phyloP scores from a whole-genome alignment of 306 rosid genomes.

The Quercus wislizeni region DNA sequence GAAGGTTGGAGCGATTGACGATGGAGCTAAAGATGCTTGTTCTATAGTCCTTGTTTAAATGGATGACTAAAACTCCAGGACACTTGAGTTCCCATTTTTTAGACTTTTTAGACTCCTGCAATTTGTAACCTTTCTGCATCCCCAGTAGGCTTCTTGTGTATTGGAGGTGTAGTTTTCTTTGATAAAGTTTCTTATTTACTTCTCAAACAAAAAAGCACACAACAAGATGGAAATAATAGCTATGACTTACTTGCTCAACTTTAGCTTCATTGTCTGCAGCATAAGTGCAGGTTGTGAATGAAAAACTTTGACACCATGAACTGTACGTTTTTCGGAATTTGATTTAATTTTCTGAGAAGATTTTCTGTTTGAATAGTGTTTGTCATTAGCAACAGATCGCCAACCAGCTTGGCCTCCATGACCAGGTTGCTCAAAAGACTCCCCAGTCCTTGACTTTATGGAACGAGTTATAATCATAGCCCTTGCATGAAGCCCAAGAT shows the following conservation, averaged over 20 bases:
- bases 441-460: constrained; percentile 47
- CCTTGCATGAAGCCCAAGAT: constrained; percentile 83
- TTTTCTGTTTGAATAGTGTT: constrained; percentile 84
- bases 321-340: constrained; percentile 81
- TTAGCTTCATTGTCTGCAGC: constrained; percentile 88
- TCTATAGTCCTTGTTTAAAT: too few species aligned
- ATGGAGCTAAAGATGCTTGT: too few species aligned
- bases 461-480: constrained; percentile 75
- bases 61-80: too few species aligned
- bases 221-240: neutral
- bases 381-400: constrained; percentile 82
- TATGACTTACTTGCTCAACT: constrained; percentile 84
- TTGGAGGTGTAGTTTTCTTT: too few species aligned
- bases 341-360: constrained; percentile 92
- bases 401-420: constrained; percentile 90
- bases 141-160: too few species aligned
- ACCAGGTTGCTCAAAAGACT: constrained; percentile 61
- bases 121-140: too few species aligned
- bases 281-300: constrained; percentile 94
- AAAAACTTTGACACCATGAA: constrained; percentile 84
- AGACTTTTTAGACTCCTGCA: too few species aligned
- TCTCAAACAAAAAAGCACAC: neutral
- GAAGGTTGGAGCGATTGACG: too few species aligned
- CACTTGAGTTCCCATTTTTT: too few species aligned
- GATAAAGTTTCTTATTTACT: too few species aligned